Evolutionary conservation across 139 green algal species (phyloP).

Genomic region (Chlorella sp.): DNA sequence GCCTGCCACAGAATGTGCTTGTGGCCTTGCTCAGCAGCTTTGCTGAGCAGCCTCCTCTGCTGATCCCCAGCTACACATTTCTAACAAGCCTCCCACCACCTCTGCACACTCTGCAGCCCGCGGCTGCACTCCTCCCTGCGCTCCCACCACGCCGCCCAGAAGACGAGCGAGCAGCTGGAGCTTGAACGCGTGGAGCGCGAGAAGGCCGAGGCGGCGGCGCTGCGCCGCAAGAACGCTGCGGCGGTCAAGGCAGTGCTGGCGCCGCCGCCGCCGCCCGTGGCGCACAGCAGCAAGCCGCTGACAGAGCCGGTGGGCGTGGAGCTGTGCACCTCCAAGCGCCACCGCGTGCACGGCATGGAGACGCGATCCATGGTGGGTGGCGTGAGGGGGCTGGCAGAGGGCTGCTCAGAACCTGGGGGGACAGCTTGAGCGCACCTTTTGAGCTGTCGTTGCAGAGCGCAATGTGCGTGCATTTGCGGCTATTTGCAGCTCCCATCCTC

Average conservation of each 20-base stretch:
- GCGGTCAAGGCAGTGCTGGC: constrained; percentile 50
- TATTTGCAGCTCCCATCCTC: background rate
- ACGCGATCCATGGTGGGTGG: constrained; percentile 33
- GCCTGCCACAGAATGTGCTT: background rate
- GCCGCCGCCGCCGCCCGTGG: constrained; percentile 8
- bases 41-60: background rate
- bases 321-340: constrained; percentile 59
- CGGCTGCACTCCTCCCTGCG: constrained; percentile 18
- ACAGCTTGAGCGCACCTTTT: background rate
- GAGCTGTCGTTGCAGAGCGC: background rate
- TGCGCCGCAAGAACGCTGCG: constrained; percentile 35
- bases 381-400: background rate
- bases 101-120: constrained; percentile 22
- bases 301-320: constrained; percentile 47
- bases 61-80: no score
- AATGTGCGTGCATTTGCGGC: background rate
- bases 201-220: constrained; percentile 40
- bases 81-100: no score
- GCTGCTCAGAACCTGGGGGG: no score
- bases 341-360: constrained; percentile 43
- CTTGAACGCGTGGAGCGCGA: constrained; percentile 42
- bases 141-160: constrained; percentile 27
- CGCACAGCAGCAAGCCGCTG: constrained; percentile 35
- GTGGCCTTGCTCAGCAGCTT: background rate
- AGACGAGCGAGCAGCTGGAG: constrained; percentile 69